Evolutionary conservation across 495 filamentous ascomycete genomes (phyloP).

Genomic region (Neurospora discreta): DNA sequence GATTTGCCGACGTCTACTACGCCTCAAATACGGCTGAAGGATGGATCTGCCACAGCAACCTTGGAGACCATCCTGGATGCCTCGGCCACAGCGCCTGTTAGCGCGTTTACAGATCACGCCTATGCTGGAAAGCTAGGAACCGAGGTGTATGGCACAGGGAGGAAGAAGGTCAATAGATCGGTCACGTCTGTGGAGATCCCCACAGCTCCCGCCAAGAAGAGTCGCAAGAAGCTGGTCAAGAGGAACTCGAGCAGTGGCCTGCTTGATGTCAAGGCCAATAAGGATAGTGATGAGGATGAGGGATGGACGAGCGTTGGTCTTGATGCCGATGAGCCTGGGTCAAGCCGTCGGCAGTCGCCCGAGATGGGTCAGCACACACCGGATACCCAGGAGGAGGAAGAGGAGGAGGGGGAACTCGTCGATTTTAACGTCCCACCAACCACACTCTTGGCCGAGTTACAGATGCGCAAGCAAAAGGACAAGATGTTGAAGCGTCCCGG

Average conservation of each 20-base stretch:
- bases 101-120: conserved; percentile 87
- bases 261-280: conserved; percentile 5
- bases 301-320: conserved; percentile 5
- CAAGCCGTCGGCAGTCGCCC: background rate
- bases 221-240: conserved; percentile 14
- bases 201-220: conserved; percentile 3
- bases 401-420: conserved; percentile 27
- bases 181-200: conserved; percentile 3
- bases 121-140: conserved; percentile 62
- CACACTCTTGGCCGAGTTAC: conserved; percentile 84
- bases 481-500: conserved; percentile 63
- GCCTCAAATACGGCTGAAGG: conserved; percentile 53
- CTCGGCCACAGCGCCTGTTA: conserved; percentile 85
- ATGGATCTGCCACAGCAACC: conserved; percentile 74
- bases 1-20: conserved; percentile 48
- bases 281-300: conserved; percentile 10
- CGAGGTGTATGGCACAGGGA: conserved; percentile 49
- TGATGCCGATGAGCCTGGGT: background rate
- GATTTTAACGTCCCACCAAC: conserved; percentile 62
- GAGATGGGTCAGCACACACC: conserved; percentile 1
- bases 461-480: conserved; percentile 76
- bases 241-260: conserved; percentile 8
- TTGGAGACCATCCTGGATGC: conserved; percentile 91
- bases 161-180: conserved; percentile 27
- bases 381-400: conserved; percentile 13